Evolutionary conservation across 2,329 filamentous ascomycete genomes (phyloP), one percentile per base, ranked within the genome.

Genomic region (Cryphonectria japonica): DNA sequence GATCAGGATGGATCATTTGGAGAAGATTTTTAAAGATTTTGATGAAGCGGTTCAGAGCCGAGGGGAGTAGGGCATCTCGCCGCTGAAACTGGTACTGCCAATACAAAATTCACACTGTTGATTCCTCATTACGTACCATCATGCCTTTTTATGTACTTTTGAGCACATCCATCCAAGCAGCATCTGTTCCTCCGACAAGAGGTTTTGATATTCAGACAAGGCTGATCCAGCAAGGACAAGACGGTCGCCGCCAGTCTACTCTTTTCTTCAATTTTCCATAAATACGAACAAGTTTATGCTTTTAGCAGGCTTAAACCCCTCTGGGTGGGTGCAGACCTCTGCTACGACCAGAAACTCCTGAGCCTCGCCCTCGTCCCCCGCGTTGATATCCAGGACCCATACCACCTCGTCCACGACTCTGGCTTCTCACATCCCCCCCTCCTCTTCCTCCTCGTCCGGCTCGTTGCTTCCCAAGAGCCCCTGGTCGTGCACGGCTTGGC

Each of bases 1-100:
- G 46, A 34, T 32, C 41, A 62, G 65, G 50, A 71, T 68, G 60
- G 43, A 64, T 29, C 50, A 66, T 8, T 11, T 57, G 50, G 64
- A 66, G 9, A 37, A 11, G 46, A 57, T 66, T 26, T n/a, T 52
- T 6, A 16, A 46, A 29, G 41, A 66, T 34, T 52, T 52, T 37
- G 63, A 66, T 22, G 34, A 39, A 14, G n/a, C 29, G 19, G 32
- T 37, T 5, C 2, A 39, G 22, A 39, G 22, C 6, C 22, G 39
- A 7, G 5, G 7, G 22, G 14, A 61, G 32, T 61, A 26, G n/a
- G 13, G 29, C 54, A 34, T 34, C 54, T 32, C 29, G 6, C 14
- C 14, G 2, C 54, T 34, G 3, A 14, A 14, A 16, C 34, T 4
- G 13, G 13, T 29, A 19, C 54, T 59, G 54, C 14, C 19, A 9